Conservation (phyloP, 805 yeast species). For the Candida germanica region DNA sequence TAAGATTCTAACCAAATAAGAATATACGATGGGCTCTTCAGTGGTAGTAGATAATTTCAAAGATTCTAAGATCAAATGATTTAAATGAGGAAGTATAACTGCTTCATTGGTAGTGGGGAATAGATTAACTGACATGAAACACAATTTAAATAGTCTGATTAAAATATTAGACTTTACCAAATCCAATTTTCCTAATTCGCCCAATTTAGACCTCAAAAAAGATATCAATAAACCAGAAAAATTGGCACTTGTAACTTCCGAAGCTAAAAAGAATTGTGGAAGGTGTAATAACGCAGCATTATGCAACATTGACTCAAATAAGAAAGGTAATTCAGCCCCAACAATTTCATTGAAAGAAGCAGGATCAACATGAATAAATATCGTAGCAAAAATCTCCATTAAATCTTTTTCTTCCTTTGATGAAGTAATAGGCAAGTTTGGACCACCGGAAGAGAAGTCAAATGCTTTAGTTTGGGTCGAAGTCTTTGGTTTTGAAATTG, state of each 20-base stretch:
- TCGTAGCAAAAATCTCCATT: constrained; percentile 93
- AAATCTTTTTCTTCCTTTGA: constrained; percentile 92
- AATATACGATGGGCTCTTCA: constrained; percentile 87
- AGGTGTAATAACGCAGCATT: constrained; percentile 86
- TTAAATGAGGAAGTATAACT: constrained; percentile 84
- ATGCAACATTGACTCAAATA: constrained; percentile 74
- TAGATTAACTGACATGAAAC: constrained; percentile 92
- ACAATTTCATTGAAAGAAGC: constrained; percentile 93
- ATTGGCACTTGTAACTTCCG: constrained; percentile 90
- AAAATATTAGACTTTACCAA: constrained; percentile 73
- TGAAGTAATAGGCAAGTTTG: constrained; percentile 79
- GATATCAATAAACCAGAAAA: constrained; percentile 80
- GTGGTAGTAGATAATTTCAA: constrained; percentile 78
- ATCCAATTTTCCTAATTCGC: constrained; percentile 78
- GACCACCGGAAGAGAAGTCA: constrained; percentile 69
- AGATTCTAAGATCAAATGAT: constrained; percentile 76
- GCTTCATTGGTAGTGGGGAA: constrained; percentile 86
- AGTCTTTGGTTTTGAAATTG: constrained; percentile 51
- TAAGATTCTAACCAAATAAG: constrained; percentile 80
- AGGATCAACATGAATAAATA: constrained; percentile 90
- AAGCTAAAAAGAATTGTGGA: constrained; percentile 91
- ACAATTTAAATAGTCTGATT: constrained; percentile 82
- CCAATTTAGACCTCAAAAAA: constrained; percentile 69
- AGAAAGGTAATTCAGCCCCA: constrained; percentile 70
- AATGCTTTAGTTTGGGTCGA: constrained; percentile 31